phyloP scores from a whole-genome alignment of 352 stramenopile species.

The Pythium pyrilobum region DNA sequence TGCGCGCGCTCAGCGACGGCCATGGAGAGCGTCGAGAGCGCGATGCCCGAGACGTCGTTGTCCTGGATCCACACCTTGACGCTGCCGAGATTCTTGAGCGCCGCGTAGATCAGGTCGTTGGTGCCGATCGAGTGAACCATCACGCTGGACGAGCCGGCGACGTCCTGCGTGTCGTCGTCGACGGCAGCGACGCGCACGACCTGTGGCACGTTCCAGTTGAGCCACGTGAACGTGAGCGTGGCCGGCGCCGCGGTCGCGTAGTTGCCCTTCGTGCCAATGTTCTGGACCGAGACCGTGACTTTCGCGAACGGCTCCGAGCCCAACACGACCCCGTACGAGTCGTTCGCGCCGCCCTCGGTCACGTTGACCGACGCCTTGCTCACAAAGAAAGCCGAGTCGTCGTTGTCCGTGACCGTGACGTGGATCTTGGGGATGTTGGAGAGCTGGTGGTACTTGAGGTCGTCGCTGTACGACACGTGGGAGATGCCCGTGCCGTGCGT shows the following conservation, averaged over 20 bases:
- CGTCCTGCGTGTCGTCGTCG: conserved; percentile 57
- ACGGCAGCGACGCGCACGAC: conserved; percentile 45
- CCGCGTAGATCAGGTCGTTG: conserved; percentile 67
- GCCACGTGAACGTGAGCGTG: conserved; percentile 56
- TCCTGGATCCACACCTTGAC: conserved; percentile 55
- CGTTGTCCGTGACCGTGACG: conserved; percentile 58
- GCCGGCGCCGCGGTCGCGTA: conserved; percentile 25
- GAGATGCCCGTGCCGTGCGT: conserved; percentile 60
- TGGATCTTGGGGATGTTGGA: conserved; percentile 48
- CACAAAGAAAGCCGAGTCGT: conserved; percentile 47
- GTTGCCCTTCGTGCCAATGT: conserved; percentile 46
- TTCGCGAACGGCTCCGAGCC: conserved; percentile 63
- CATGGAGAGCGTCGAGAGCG: conserved; percentile 38
- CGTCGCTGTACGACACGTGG: conserved; percentile 56
- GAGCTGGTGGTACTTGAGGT: conserved; percentile 63
- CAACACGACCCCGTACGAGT: conserved; percentile 53
- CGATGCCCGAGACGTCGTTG: conserved; percentile 55
- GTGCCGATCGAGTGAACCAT: conserved; percentile 49
- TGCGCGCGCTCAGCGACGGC: conserved; percentile 30
- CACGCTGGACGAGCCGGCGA: conserved; percentile 34
- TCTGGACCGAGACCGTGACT: conserved; percentile 42
- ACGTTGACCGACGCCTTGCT: conserved; percentile 36
- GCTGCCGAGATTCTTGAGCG: conserved; percentile 28
- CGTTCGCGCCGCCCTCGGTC: conserved; percentile 33
- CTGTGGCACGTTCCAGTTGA: conserved; percentile 60